These are phyloP conservation scores for Podaxis pistillaris DNA, from an alignment of 768 basidiomycete species.

Conservation along the genomic window DNA sequence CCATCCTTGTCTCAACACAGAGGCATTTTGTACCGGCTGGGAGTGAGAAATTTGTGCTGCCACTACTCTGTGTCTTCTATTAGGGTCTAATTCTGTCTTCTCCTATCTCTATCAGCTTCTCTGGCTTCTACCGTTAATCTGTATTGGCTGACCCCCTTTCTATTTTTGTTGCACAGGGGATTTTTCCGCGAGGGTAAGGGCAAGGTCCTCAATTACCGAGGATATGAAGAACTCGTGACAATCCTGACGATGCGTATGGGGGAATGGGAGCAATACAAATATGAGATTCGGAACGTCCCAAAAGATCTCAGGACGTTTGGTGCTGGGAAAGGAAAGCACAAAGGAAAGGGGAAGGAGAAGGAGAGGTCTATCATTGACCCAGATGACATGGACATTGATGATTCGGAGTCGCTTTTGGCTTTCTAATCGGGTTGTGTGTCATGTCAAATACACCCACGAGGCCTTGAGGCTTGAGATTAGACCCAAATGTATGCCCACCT, in stretches of 20 bases:
- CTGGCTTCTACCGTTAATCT: neutral
- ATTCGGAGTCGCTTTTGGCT: neutral
- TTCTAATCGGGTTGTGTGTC: neutral
- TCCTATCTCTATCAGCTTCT: neutral
- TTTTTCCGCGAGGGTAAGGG: neutral
- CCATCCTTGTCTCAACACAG: neutral
- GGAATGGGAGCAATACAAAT: neutral
- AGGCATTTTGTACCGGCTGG: neutral
- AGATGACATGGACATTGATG: neutral
- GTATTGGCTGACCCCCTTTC: neutral
- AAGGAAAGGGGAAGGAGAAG: neutral
- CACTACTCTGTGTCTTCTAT: neutral
- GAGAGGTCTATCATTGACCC: neutral
- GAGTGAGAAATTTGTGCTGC: neutral
- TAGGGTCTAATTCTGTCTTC: neutral
- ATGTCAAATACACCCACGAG: no score
- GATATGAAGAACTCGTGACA: neutral
- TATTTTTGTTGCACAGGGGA: neutral
- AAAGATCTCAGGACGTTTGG: neutral
- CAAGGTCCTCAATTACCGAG: slow-evolving; percentile 1
- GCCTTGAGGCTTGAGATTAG: no score
- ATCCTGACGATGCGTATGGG: neutral
- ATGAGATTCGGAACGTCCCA: neutral
- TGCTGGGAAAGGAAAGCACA: slow-evolving; percentile 2
- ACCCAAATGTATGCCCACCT: no score